Percentiles rank a stretch among this genome's conserved stretches.
phyloP scores from a whole-genome alignment of 2,329 filamentous ascomycete genomes.

The Purpureocillium takamizusanense region DNA sequence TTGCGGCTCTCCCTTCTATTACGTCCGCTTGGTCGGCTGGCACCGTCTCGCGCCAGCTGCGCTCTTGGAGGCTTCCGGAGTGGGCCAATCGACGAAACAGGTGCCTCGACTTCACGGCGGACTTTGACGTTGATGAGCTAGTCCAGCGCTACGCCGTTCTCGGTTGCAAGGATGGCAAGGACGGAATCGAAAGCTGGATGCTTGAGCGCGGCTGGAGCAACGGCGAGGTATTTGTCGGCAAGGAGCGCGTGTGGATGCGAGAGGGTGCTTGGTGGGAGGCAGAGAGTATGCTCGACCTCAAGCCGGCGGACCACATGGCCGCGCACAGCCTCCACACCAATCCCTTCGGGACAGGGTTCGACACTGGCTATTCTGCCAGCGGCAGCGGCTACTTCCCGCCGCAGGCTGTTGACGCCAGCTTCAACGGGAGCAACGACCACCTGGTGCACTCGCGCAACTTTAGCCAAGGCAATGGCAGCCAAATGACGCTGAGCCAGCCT shows the following conservation, averaged over 20 bases:
- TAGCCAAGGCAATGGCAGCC: slow-evolving; percentile 47
- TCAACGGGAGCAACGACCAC: slow-evolving; percentile 64
- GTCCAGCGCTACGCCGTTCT: slow-evolving; percentile 70
- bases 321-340: slow-evolving; percentile 34
- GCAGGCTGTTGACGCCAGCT: slow-evolving; percentile 48
- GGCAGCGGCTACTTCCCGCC: slow-evolving; percentile 63
- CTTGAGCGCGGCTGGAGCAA: slow-evolving; percentile 97
- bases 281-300: slow-evolving; percentile 89
- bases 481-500: slow-evolving; percentile 37
- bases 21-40: slow-evolving; percentile 91
- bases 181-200: slow-evolving; percentile 90
- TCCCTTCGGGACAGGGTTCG: slow-evolving; percentile 39
- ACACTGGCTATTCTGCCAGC: slow-evolving; percentile 62
- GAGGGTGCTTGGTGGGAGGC: slow-evolving; percentile 97
- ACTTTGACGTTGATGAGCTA: slow-evolving; percentile 94
- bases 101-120: slow-evolving; percentile 87
- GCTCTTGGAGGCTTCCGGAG: slow-evolving; percentile 87
- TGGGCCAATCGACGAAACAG: slow-evolving; percentile 94
- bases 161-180: slow-evolving; percentile 81
- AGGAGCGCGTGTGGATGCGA: slow-evolving; percentile 90
- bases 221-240: slow-evolving; percentile 85
- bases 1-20: slow-evolving; percentile 62
- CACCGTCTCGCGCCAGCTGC: slow-evolving; percentile 82
- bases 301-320: slow-evolving; percentile 43
- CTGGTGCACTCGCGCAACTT: slow-evolving; percentile 52